phyloP scores from a whole-genome alignment of 768 basidiomycete species.

The Antrodiella citrinella region DNA sequence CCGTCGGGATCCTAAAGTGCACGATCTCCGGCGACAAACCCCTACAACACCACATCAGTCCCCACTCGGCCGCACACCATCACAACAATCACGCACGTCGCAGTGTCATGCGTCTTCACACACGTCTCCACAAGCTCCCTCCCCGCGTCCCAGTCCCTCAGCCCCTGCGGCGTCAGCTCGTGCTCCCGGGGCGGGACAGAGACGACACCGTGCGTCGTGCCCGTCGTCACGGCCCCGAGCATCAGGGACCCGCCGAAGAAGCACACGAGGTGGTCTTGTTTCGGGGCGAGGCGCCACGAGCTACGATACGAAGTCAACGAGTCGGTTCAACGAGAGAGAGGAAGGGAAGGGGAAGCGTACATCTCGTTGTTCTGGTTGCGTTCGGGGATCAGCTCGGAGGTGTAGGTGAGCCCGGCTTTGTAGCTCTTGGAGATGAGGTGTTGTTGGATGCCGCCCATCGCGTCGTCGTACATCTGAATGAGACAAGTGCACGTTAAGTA shows the following conservation, averaged over 20 bases:
- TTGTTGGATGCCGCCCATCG: constrained; percentile 74
- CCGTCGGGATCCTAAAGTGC: constrained; percentile 65
- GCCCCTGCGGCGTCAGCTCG: constrained; percentile 52
- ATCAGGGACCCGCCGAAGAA: constrained; percentile 91
- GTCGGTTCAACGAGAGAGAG: not conserved
- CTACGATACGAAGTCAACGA: constrained; percentile 26
- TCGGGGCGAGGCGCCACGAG: constrained; percentile 68
- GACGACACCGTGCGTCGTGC: constrained; percentile 42
- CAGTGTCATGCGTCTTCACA: constrained; percentile 76
- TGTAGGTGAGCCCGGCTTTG: constrained; percentile 59
- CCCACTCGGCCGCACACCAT: not conserved
- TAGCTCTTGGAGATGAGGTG: constrained; percentile 63
- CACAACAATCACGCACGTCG: constrained; percentile 47
- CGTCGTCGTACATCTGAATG: constrained; percentile 80
- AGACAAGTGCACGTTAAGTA: not conserved
- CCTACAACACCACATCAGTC: constrained; percentile 28
- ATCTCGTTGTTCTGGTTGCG: constrained; percentile 22
- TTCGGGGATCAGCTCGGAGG: constrained; percentile 72
- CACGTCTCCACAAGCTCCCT: constrained; percentile 81
- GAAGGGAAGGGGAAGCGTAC: constrained; percentile 22
- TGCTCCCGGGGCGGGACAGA: constrained; percentile 61
- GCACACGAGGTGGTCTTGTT: constrained; percentile 95
- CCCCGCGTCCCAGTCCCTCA: constrained; percentile 78
- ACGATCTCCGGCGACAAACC: constrained; percentile 87
- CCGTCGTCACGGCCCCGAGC: constrained; percentile 73